Percentiles rank a stretch among this genome's conserved stretches.
Evolutionary conservation across 176 grass and related monocot species (phyloP).

Genomic region (Leersia perrieri): DNA sequence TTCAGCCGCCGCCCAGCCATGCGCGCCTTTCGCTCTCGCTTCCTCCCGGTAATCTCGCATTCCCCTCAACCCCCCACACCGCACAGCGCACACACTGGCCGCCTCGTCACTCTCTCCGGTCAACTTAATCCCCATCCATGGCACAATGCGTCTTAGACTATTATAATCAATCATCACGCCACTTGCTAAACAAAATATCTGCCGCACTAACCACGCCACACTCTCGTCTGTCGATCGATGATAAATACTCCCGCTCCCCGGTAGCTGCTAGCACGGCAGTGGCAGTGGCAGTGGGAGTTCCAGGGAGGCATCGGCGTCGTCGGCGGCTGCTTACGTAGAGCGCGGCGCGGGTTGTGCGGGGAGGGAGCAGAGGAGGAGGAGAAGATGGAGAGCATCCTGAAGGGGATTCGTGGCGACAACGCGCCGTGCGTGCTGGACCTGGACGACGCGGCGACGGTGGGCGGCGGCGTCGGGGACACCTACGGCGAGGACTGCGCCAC

Average conservation of each 20-base stretch:
- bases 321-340: not conserved
- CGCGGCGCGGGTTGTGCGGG: not conserved
- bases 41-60: slow-evolving; percentile 41
- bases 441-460: slow-evolving; percentile 57
- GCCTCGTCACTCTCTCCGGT: not conserved
- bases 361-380: slow-evolving; percentile 2
- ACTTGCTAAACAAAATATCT: not conserved
- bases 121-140: slow-evolving; percentile 21
- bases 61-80: no score
- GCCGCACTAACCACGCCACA: slow-evolving; percentile 11
- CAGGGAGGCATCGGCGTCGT: not conserved
- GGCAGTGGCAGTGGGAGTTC: not conserved
- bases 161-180: not conserved
- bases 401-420: slow-evolving; percentile 47
- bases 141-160: not conserved
- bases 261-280: slow-evolving; percentile 16
- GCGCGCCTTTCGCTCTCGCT: slow-evolving; percentile 24
- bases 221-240: slow-evolving; percentile 21
- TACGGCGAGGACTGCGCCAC: slow-evolving; percentile 86
- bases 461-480: slow-evolving; percentile 74
- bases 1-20: slow-evolving; percentile 25
- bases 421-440: slow-evolving; percentile 64
- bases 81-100: not conserved
- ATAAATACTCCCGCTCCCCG: not conserved
- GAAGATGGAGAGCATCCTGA: slow-evolving; percentile 81